phyloP scores from a whole-genome alignment of 2,329 filamentous ascomycete genomes.

The Knoxdaviesia proteae region DNA sequence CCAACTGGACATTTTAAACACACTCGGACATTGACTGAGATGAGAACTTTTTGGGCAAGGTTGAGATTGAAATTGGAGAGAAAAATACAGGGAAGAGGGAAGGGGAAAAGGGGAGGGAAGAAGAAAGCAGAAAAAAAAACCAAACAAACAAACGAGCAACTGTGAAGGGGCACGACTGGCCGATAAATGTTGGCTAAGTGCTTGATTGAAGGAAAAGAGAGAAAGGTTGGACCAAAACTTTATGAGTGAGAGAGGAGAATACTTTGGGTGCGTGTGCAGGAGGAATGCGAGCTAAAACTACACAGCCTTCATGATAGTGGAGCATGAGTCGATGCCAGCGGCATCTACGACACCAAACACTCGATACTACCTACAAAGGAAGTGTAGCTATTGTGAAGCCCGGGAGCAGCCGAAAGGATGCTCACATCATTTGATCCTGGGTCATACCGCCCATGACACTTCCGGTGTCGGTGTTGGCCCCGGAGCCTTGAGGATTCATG shows the following conservation, averaged over 20 bases:
- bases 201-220: no score
- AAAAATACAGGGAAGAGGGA: slow-evolving; percentile 1
- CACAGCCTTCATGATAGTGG: no score
- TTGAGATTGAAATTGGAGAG: not conserved
- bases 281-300: no score
- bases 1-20: no score
- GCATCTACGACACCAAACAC: not conserved
- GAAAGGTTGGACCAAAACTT: no score
- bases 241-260: no score
- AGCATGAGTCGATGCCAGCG: no score
- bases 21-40: no score
- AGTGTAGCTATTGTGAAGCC: not conserved
- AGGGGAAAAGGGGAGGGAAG: slow-evolving; percentile 1
- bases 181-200: no score
- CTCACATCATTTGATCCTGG: slow-evolving; percentile 96
- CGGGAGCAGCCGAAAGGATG: not conserved
- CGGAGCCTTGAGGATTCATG: slow-evolving; percentile 40
- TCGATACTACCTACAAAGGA: not conserved
- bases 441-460: slow-evolving; percentile 39
- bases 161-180: no score
- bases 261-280: no score
- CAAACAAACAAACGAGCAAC: not conserved
- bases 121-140: not conserved
- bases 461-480: slow-evolving; percentile 4
- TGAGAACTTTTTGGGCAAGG: no score